Evolutionary conservation across 2,329 filamentous ascomycete genomes (phyloP), one percentile per base, ranked within the genome.

Genomic region (Penicillium sp.): DNA sequence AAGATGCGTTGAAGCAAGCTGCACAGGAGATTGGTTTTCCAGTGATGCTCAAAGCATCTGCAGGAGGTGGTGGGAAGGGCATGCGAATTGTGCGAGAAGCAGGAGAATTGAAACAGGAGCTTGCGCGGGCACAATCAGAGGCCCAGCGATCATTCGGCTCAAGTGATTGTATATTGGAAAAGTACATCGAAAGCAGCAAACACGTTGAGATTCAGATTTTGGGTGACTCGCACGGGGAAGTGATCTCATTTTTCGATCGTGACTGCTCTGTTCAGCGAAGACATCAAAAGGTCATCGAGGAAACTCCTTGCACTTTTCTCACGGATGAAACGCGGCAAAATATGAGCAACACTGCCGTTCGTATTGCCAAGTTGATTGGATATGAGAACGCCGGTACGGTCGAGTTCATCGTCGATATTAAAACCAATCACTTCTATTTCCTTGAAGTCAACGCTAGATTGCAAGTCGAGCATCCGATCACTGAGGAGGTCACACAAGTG

Each of bases 241-340:
- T 77, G 0, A 60, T 76, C 15, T 67, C 72, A 15, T 63, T 75
- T 0, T 74, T 77, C 3, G 78, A 81, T 49, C 66, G 79, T 13
- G 80, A 82, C 37, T 82, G 79, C 59, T 80, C 78, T 10, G 59
- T 81, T 2, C 79, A 82, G 46, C 66, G 79, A 8, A 68, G 79
- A 1, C 75, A 81, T 50, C 79, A 82, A 53, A 82, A 82, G 53
- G 70, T 81, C 3, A 67, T 82, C 0, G 79, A 82, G 49, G 77
- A 80, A 62, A 71, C 70, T 3, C 77, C 77, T 0, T 72, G 70
- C 3, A 48, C 63, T 0, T 69, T 73, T 39, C 63, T 78, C 0
- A 68, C 67, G 0, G 52, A 54, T 8, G 59, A 61, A 1, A 58
- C 71, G 1, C 61, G 74, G 0, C 37, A 62, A 9, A 60, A 63